Base-by-base conservation (phyloP, 352 stramenopile genomes). In the Aphanomyces stellatus region DNA sequence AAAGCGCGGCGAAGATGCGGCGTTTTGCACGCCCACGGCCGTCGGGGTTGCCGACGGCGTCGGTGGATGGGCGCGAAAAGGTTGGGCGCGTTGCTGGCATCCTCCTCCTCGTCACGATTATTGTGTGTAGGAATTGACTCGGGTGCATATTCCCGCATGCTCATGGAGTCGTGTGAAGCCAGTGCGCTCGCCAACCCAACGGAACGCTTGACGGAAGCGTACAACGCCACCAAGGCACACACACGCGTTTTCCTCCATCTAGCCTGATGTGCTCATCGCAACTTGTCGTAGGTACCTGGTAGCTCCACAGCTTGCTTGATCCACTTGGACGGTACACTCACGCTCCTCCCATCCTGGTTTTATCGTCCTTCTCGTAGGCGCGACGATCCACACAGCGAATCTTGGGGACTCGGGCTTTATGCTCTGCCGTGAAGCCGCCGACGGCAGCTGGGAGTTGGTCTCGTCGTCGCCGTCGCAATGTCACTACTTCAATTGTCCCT, bases 401-500 rank as follows among this genome's bases (percentile, higher is more conserved):
- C 69, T 99, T 33, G 95, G 95, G 28, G 95, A 99, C 71, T 98
- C 91, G 33, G 88, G 87, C n/a, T 98, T 96, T 65, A 65, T 98
- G 8, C 76, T 98, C 11, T 90, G 96, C 66, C 81, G 94, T 5
- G 74, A 96, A 59, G 76, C 75, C 10, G 64, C 71, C 33, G 69
- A 74, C 2, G 59, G 35, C 34, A 82, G 77, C 61, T 95, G 88
- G 72, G 83, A 85, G 42, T 74, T 98, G 19, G 78, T 96, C 4
- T 93, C 90, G 51, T 87, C 95, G 57, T 93, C 91, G 11, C 82
- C 85, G 37, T 91, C 96, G 70, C 95, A 98, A 69, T 89, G 83
- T 30, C 95, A 99, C 68, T 98, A 97, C 75, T 99, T 98, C 74
- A 97, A 99, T 74, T 99, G 95, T 70, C 95, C 95, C 0, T 98